Conservation (phyloP, 2,329 filamentous ascomycete genomes). For the Colletotrichum navitas region DNA sequence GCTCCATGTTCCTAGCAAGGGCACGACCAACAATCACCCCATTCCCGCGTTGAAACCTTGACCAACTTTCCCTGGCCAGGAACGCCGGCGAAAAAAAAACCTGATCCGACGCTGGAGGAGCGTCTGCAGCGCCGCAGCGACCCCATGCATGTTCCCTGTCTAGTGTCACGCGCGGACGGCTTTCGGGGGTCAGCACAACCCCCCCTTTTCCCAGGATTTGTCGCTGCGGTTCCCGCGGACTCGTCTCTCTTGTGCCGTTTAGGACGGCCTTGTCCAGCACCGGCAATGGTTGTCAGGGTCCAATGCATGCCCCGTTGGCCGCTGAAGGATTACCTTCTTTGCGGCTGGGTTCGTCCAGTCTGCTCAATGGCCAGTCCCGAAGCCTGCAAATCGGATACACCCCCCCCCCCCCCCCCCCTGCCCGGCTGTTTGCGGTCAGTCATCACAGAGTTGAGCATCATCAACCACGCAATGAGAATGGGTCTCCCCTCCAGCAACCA, state of each 20-base stretch:
- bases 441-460: background rate
- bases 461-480: background rate
- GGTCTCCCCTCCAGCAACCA: background rate
- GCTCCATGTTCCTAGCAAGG: background rate
- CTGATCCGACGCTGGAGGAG: slow-evolving; percentile 19
- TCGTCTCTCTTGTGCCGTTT: background rate
- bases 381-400: background rate
- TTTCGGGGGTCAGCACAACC: slow-evolving; percentile 6
- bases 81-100: slow-evolving; percentile 7
- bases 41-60: slow-evolving; percentile 18
- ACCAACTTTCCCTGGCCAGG: slow-evolving; percentile 18
- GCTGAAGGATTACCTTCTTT: slow-evolving; percentile 22
- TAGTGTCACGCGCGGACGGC: slow-evolving; percentile 8
- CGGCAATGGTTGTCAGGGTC: slow-evolving; percentile 15
- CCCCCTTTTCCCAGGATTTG: background rate
- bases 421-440: background rate
- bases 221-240: slow-evolving; percentile 11
- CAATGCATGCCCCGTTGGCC: slow-evolving; percentile 10
- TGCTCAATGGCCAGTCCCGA: background rate
- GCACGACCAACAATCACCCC: slow-evolving; percentile 1
- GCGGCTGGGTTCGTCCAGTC: slow-evolving; percentile 14
- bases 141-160: slow-evolving; percentile 18
- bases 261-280: background rate
- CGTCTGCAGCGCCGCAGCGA: background rate
- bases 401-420: background rate